Percentiles rank a stretch among this genome's conserved stretches.
Conservation (phyloP, 2,329 filamentous ascomycete genomes). For the Colletotrichum sp. region DNA sequence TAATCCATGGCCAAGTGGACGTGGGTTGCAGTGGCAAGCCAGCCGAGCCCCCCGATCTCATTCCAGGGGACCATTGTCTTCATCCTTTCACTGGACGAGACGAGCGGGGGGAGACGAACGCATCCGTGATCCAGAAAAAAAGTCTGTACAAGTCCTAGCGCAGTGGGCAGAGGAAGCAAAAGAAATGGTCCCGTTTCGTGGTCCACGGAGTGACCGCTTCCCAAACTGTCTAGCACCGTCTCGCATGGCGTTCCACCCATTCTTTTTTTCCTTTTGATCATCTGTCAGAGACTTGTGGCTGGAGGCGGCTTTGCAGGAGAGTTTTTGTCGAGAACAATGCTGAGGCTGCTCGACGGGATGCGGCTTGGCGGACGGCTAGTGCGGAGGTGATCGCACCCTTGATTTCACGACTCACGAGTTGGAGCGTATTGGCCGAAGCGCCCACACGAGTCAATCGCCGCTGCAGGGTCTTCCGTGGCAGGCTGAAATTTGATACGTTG, state of each 20-base stretch:
- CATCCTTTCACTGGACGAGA: slow-evolving; percentile 4
- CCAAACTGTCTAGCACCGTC: neutral
- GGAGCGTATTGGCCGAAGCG: neutral
- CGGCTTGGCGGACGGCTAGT: slow-evolving; percentile 11
- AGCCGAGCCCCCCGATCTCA: slow-evolving; percentile 15
- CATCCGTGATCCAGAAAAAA: slow-evolving; percentile 12
- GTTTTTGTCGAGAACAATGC: slow-evolving; percentile 2
- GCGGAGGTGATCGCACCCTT: neutral
- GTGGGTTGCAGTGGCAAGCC: slow-evolving; percentile 14
- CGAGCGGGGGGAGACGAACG: slow-evolving; percentile 14
- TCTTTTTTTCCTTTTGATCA: neutral
- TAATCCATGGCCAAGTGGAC: neutral
- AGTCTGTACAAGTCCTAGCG: slow-evolving; percentile 6
- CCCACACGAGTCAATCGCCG: slow-evolving; percentile 4
- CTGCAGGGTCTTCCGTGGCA: slow-evolving; percentile 11
- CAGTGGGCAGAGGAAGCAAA: neutral
- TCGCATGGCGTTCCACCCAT: neutral
- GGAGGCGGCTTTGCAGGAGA: neutral
- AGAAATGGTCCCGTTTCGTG: slow-evolving; percentile 1
- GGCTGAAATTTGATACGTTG: neutral
- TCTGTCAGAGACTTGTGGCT: slow-evolving; percentile 4
- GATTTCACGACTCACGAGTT: slow-evolving; percentile 6
- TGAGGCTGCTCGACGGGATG: neutral
- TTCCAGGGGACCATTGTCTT: neutral
- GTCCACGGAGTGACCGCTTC: neutral